These are phyloP conservation scores for Monosporozyma yasuniensis DNA, from an alignment of 805 yeast genomes.

Conservation along the genomic window DNA sequence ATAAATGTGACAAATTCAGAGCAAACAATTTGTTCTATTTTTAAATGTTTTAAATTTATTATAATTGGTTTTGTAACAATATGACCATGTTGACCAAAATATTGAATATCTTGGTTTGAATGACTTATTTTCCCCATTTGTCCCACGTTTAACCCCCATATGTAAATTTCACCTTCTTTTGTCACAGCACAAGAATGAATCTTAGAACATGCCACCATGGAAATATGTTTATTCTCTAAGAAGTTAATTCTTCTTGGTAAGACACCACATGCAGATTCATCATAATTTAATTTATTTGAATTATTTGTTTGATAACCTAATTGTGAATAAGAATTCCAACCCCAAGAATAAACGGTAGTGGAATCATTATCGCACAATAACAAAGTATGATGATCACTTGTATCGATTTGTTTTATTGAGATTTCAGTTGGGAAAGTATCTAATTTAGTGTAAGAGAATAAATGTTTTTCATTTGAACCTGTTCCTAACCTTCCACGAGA, in stretches of 20 bases:
- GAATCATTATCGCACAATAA: slow-evolving; percentile 41
- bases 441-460: slow-evolving; percentile 38
- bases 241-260: slow-evolving; percentile 23
- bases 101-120: slow-evolving; percentile 38
- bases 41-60: slow-evolving; percentile 13
- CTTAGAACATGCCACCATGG: slow-evolving; percentile 52
- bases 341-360: slow-evolving; percentile 63
- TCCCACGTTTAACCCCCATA: slow-evolving; percentile 79
- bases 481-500: slow-evolving; percentile 67
- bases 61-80: slow-evolving; percentile 14
- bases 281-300: slow-evolving; percentile 10
- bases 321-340: slow-evolving; percentile 59
- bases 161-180: slow-evolving; percentile 37
- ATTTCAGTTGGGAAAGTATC: slow-evolving; percentile 10
- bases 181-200: slow-evolving; percentile 57
- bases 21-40: slow-evolving; percentile 49
- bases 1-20: slow-evolving; percentile 65
- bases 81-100: slow-evolving; percentile 36
- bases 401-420: slow-evolving; percentile 33
- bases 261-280: slow-evolving; percentile 17
- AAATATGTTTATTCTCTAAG: slow-evolving; percentile 18
- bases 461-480: slow-evolving; percentile 33
- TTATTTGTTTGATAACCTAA: slow-evolving; percentile 43
- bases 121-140: slow-evolving; percentile 52
- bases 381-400: slow-evolving; percentile 62